A percentile compares a stretch with the other conserved stretches of the same genome.
phyloP scores from a whole-genome alignment of 2,329 filamentous ascomycete species.

The Mollisia scopiformis region DNA sequence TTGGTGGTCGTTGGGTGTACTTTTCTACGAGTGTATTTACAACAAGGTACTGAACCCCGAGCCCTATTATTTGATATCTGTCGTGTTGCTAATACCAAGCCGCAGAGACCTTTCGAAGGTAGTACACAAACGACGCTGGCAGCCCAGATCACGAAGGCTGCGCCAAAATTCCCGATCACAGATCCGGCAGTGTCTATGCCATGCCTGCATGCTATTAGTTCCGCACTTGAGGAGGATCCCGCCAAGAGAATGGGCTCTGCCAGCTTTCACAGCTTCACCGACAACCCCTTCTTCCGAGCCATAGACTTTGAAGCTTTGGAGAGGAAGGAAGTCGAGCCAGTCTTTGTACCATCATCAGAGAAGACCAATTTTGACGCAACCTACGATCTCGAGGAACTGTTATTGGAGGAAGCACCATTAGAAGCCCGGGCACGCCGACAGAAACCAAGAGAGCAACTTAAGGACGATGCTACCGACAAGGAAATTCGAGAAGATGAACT shows the following conservation, averaged over 20 bases:
- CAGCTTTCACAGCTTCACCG: constrained; percentile 80
- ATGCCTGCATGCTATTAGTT: constrained; percentile 87
- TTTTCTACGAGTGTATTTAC: constrained; percentile 99
- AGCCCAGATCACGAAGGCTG: constrained; percentile 78
- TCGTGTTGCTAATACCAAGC: constrained; percentile 6
- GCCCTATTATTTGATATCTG: neutral
- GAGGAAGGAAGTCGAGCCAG: constrained; percentile 83
- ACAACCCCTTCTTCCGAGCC: constrained; percentile 85
- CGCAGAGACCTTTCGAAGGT: constrained; percentile 87
- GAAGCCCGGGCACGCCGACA: constrained; percentile 91
- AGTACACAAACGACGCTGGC: constrained; percentile 81
- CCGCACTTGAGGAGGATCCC: constrained; percentile 79
- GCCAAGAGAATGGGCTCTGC: constrained; percentile 81
- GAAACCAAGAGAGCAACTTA: constrained; percentile 88
- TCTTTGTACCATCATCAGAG: constrained; percentile 91
- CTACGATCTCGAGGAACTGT: constrained; percentile 91
- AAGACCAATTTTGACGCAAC: constrained; percentile 99
- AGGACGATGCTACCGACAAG: constrained; percentile 92
- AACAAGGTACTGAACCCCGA: constrained; percentile 86
- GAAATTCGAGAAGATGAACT: constrained; percentile 95
- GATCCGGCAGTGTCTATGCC: constrained; percentile 85
- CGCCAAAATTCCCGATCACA: constrained; percentile 89
- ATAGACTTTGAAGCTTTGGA: constrained; percentile 87
- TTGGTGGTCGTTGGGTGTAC: constrained; percentile 97
- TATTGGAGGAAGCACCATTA: constrained; percentile 91